These are phyloP conservation scores for Ophiostoma angusticollis DNA, from an alignment of 2,329 filamentous ascomycete genomes.

Conservation along the genomic window DNA sequence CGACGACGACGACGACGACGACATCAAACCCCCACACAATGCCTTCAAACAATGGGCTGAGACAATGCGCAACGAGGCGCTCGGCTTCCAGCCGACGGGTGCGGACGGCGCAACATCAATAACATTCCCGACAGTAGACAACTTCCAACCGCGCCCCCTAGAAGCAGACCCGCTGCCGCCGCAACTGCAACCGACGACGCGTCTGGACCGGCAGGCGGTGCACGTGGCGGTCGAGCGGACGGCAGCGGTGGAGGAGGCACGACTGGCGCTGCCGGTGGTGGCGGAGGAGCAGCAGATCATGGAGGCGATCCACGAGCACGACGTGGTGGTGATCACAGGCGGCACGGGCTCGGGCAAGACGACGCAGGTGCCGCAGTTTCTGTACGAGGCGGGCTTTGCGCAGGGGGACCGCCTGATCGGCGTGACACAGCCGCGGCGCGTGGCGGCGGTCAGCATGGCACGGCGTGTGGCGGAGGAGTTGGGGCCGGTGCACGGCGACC, in stretches of 20 bases:
- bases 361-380: constrained; percentile 90
- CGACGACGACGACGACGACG: constrained; percentile 22
- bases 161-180: constrained; percentile 60
- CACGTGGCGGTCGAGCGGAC: constrained; percentile 59
- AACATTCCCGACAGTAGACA: constrained; percentile 40
- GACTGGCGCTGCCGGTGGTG: constrained; percentile 75
- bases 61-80: constrained; percentile 69
- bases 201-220: constrained; percentile 57
- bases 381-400: constrained; percentile 89
- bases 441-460: constrained; percentile 93
- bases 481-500: constrained; percentile 53
- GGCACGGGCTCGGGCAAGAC: constrained; percentile 96
- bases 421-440: constrained; percentile 85
- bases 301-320: constrained; percentile 90
- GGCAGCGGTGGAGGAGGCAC: constrained; percentile 62
- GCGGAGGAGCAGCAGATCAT: constrained; percentile 95
- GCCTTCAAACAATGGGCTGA: constrained; percentile 93
- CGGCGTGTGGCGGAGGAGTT: constrained; percentile 81
- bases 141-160: constrained; percentile 53
- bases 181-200: constrained; percentile 49
- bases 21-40: constrained; percentile 22
- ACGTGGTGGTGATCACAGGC: constrained; percentile 83
- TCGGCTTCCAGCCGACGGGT: constrained; percentile 47
- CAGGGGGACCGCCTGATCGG: constrained; percentile 76
- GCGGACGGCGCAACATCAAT: constrained; percentile 18